Conservation (phyloP, 139 green algal species). For the Limnomonas spitsbergensis region DNA sequence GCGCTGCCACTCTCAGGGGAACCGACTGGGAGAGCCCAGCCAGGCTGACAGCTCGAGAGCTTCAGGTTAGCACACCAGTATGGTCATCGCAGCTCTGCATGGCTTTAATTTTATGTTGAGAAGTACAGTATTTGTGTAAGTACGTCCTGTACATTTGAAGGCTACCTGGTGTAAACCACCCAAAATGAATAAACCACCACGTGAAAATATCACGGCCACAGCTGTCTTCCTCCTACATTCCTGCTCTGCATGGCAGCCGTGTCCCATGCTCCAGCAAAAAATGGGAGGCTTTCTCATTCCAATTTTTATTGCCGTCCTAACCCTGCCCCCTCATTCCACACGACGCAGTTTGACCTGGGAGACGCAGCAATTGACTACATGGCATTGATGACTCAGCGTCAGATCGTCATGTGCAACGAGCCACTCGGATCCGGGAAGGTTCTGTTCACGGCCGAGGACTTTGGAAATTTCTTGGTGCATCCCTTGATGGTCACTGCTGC, state of each 20-base stretch:
- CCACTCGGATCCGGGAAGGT: not conserved
- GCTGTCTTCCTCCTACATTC: not conserved
- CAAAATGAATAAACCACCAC: not conserved
- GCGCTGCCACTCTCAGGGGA: not conserved
- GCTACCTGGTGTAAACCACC: too few species aligned
- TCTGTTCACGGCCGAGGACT: conserved; percentile 2
- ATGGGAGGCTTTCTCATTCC: not conserved
- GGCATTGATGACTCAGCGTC: not conserved
- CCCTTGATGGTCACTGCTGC: conserved; percentile 1
- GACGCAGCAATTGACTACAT: not conserved
- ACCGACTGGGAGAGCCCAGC: conserved; percentile 2
- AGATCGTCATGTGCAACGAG: not conserved
- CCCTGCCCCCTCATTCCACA: not conserved
- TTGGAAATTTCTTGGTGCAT: conserved; percentile 10
- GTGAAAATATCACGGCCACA: too few species aligned
- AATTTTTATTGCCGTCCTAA: not conserved
- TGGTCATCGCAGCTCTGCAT: not conserved
- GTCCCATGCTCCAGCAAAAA: not conserved
- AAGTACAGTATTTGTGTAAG: too few species aligned
- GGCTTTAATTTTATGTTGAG: too few species aligned
- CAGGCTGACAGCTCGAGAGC: not conserved
- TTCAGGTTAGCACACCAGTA: not conserved
- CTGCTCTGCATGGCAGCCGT: not conserved
- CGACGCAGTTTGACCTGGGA: not conserved
- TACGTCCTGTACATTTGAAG: too few species aligned